Conservation (phyloP, 2,329 filamentous ascomycete species). For the Aspergillus japonicus region DNA sequence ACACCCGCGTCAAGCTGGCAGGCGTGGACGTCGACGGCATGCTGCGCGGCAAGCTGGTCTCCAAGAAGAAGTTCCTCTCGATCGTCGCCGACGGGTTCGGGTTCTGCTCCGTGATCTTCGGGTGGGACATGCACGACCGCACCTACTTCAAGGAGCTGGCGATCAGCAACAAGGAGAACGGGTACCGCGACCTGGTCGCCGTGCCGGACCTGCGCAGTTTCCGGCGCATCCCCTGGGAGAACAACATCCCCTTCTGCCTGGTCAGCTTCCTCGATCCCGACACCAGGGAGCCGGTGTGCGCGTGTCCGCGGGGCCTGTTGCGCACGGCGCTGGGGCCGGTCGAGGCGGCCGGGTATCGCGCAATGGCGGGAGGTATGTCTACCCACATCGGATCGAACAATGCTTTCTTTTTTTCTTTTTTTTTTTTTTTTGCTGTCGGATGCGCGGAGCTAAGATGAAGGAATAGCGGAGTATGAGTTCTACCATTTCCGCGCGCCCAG, state of each 20-base stretch:
- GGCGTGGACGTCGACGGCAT: conserved; percentile 85
- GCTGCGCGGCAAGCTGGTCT: conserved; percentile 84
- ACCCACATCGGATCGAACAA: too few relatives aligned
- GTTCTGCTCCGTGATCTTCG: conserved; percentile 91
- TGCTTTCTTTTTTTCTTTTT: too few relatives aligned
- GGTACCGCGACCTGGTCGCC: conserved; percentile 81
- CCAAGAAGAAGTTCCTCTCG: conserved; percentile 88
- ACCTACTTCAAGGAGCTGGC: conserved; percentile 82
- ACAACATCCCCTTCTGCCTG: conserved; percentile 80
- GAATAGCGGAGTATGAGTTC: conserved; percentile 86
- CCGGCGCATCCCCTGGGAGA: conserved; percentile 86
- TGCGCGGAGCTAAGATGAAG: too few relatives aligned
- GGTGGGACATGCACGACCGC: conserved; percentile 96
- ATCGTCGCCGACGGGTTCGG: conserved; percentile 80
- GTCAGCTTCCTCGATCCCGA: conserved; percentile 83
- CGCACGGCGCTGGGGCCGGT: conserved; percentile 67
- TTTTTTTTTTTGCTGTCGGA: too few relatives aligned
- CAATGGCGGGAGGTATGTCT: conserved; percentile 80
- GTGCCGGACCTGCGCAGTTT: conserved; percentile 75
- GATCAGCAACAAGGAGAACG: conserved; percentile 87
- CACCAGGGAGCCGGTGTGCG: conserved; percentile 67
- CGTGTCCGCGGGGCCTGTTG: conserved; percentile 76
- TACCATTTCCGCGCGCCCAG: conserved; percentile 78
- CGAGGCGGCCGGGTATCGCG: conserved; percentile 67
- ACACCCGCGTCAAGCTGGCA: conserved; percentile 80